These are phyloP conservation scores for Globisporangium camurandrum DNA, from an alignment of 352 stramenopile genomes.

Conservation along the genomic window DNA sequence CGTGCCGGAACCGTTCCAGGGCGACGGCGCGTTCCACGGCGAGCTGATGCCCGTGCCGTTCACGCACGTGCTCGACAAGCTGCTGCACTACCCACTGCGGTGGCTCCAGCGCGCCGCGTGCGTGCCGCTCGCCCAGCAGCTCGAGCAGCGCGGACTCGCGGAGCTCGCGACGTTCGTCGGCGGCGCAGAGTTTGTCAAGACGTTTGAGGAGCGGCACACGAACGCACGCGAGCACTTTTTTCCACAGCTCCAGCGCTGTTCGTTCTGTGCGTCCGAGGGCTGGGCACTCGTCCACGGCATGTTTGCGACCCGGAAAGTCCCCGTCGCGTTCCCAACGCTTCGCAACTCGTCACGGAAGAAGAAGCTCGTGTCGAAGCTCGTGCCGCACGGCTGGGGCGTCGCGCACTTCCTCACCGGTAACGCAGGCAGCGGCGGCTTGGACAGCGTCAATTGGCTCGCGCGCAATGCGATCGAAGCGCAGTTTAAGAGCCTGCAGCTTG, in stretches of 20 bases:
- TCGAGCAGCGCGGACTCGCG: slow-evolving; percentile 43
- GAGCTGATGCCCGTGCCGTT: slow-evolving; percentile 47
- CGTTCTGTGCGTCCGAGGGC: slow-evolving; percentile 60
- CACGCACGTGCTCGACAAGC: slow-evolving; percentile 42
- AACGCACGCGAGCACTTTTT: slow-evolving; percentile 46
- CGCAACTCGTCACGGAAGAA: slow-evolving; percentile 12
- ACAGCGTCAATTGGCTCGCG: slow-evolving; percentile 43
- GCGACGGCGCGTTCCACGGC: slow-evolving; percentile 20
- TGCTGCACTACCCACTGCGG: slow-evolving; percentile 57
- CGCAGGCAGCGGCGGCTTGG: slow-evolving; percentile 17
- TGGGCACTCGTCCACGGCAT: slow-evolving; percentile 76
- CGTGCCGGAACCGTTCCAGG: slow-evolving; percentile 44
- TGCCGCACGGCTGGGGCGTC: slow-evolving; percentile 74
- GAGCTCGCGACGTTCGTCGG: slow-evolving; percentile 51
- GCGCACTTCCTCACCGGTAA: slow-evolving; percentile 59
- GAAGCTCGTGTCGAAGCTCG: slow-evolving; percentile 16
- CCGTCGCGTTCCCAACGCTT: slow-evolving; percentile 13
- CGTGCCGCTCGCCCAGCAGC: slow-evolving; percentile 33
- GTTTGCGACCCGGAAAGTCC: slow-evolving; percentile 40
- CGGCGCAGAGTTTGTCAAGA: slow-evolving; percentile 57
- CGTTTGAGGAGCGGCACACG: slow-evolving; percentile 59
- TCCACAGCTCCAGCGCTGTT: slow-evolving; percentile 38
- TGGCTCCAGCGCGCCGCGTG: slow-evolving; percentile 46
- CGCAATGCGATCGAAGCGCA: slow-evolving; percentile 62
- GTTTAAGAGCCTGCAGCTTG: slow-evolving; percentile 61